phyloP scores from a whole-genome alignment of 352 stramenopile genomes.

The Elongisporangium prolatum region DNA sequence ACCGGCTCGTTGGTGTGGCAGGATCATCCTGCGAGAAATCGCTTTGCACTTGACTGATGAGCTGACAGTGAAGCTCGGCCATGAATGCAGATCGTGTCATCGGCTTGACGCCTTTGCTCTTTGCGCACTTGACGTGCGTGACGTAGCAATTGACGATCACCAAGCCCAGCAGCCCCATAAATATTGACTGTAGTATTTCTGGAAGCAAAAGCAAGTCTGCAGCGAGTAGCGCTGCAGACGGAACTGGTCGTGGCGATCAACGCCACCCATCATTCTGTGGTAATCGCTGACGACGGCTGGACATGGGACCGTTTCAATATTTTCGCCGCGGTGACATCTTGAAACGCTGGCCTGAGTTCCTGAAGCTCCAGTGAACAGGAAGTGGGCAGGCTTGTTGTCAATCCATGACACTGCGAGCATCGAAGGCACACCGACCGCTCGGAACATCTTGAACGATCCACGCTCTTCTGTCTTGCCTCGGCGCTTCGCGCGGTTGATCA shows the following conservation, averaged over 20 bases:
- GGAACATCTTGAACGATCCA: background rate
- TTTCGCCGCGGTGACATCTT: background rate
- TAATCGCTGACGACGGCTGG: conserved; percentile 4
- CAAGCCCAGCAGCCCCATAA: conserved; percentile 4
- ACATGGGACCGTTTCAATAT: background rate
- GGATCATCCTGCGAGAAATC: conserved; percentile 1
- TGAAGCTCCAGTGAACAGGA: background rate
- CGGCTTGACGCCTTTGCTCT: no score
- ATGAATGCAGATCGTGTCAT: no score
- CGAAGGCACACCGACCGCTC: background rate
- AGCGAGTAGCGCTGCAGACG: conserved; percentile 11
- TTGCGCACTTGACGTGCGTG: no score
- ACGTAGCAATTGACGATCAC: conserved; percentile 5
- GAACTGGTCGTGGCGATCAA: conserved; percentile 6
- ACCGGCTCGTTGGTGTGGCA: no score
- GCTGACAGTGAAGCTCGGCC: conserved; percentile 7
- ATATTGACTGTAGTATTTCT: conserved; percentile 10
- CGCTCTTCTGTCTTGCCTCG: background rate
- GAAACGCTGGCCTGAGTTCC: background rate
- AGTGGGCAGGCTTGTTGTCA: background rate
- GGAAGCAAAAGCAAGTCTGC: conserved; percentile 1
- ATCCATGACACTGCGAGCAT: conserved; percentile 1
- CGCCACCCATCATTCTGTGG: conserved; percentile 8
- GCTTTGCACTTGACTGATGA: background rate
- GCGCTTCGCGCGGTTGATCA: background rate